These are phyloP conservation scores for Pistacia atlantica DNA, from an alignment of 345 rosid genomes.

Conservation along the genomic window DNA sequence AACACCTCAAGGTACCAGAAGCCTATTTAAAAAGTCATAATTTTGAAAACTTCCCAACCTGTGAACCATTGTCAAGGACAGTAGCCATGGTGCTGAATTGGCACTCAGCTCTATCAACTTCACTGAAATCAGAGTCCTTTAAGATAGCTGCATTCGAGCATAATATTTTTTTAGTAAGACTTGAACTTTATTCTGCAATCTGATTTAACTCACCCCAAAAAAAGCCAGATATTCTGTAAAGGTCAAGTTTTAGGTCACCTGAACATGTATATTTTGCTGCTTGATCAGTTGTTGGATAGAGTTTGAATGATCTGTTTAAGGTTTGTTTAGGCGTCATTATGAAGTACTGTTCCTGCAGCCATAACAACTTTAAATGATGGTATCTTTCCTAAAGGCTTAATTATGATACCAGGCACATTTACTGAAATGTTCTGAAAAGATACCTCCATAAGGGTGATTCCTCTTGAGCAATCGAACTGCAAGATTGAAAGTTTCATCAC, in stretches of 20 bases:
- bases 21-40: not conserved
- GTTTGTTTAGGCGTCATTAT: conserved; percentile 74
- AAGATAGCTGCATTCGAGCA: conserved; percentile 63
- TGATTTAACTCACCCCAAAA: conserved; percentile 3
- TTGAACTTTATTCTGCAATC: not conserved
- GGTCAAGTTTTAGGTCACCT: conserved; percentile 38
- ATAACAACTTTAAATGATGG: conserved; percentile 14
- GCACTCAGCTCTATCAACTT: conserved; percentile 90
- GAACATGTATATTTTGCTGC: conserved; percentile 78
- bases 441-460: conserved; percentile 79
- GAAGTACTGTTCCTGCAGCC: conserved; percentile 83
- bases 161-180: conserved; percentile 11
- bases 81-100: conserved; percentile 89
- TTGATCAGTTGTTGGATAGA: conserved; percentile 80
- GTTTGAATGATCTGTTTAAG: conserved; percentile 65
- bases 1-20: not conserved
- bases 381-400: conserved; percentile 15
- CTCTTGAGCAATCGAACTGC: conserved; percentile 89
- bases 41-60: conserved; percentile 43
- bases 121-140: conserved; percentile 81
- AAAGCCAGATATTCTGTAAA: not conserved
- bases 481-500: conserved; percentile 16
- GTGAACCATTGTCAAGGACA: conserved; percentile 78
- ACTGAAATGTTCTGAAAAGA: not conserved
- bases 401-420: not conserved